Percentiles rank a stretch among this genome's conserved stretches.
phyloP scores from a whole-genome alignment of 2,329 filamentous ascomycete species.

The Apiospora aurea region DNA sequence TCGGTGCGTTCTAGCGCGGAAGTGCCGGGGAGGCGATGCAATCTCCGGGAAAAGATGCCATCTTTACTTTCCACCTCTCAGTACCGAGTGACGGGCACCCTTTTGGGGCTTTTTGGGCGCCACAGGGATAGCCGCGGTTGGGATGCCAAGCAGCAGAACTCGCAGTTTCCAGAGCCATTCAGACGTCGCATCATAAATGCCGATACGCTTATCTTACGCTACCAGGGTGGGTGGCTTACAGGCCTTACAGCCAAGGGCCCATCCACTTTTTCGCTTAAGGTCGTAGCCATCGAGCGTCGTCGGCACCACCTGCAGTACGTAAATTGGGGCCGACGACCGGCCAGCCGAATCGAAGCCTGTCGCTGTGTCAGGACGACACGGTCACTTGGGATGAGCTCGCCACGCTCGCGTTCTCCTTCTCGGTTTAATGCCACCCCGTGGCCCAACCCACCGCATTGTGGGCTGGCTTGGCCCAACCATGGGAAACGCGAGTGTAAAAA shows the following conservation, averaged over 20 bases:
- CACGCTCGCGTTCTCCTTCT: constrained; percentile 9
- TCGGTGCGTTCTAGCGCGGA: constrained; percentile 1
- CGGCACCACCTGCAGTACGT: constrained; percentile 16
- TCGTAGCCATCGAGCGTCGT: background rate
- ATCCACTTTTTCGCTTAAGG: constrained; percentile 2
- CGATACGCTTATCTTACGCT: constrained; percentile 18
- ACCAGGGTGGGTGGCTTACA: constrained; percentile 10
- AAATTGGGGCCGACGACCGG: constrained; percentile 19
- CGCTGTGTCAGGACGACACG: background rate
- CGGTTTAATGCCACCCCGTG: constrained; percentile 20
- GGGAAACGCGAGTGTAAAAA: background rate
- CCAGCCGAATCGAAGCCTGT: background rate
- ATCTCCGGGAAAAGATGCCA: background rate
- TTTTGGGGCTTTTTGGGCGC: background rate
- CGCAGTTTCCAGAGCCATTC: background rate
- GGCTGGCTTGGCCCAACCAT: constrained; percentile 1
- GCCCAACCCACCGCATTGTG: constrained; percentile 14
- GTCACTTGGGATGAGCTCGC: background rate
- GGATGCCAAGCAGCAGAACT: background rate
- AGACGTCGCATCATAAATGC: constrained; percentile 10
- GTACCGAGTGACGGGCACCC: background rate
- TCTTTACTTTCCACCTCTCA: constrained; percentile 6
- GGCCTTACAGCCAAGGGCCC: background rate
- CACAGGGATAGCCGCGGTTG: background rate
- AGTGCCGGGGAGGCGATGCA: background rate